These are phyloP conservation scores for Neotropicomus parvogracilis DNA, from an alignment of 1,284 basidiomycete species.

Conservation along the genomic window DNA sequence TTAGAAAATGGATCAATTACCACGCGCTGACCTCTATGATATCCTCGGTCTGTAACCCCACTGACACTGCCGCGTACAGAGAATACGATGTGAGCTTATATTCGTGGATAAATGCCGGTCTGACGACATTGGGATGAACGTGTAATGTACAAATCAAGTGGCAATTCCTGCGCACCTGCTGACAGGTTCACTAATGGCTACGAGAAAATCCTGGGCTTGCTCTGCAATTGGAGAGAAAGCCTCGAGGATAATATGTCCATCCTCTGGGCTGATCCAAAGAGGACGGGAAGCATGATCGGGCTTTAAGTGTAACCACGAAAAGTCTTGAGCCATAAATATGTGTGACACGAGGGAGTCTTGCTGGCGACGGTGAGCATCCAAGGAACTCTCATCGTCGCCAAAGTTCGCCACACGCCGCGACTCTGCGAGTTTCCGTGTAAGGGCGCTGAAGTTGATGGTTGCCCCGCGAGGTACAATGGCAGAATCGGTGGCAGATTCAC, in stretches of 20 bases:
- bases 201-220: constrained; percentile 97
- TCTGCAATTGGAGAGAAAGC: constrained; percentile 96
- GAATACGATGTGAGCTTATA: constrained; percentile 99
- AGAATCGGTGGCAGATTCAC: constrained; percentile 50
- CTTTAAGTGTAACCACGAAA: constrained; percentile 82
- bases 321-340: constrained; percentile 80
- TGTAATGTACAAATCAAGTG: constrained; percentile 28
- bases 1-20: constrained; percentile 18
- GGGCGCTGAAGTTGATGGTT: constrained; percentile 77
- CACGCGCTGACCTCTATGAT: constrained; percentile 86
- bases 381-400: constrained; percentile 41
- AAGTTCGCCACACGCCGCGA: constrained; percentile 44
- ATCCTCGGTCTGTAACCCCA: constrained; percentile 95
- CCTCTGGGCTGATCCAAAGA: constrained; percentile 92
- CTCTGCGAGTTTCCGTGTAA: constrained; percentile 71
- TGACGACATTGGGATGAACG: constrained; percentile 37
- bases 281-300: constrained; percentile 87
- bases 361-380: constrained; percentile 60
- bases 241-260: constrained; percentile 93
- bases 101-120: constrained; percentile 97
- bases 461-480: constrained; percentile 62
- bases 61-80: constrained; percentile 96
- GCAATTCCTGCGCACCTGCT: constrained; percentile 71
- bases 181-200: constrained; percentile 98
- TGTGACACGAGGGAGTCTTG: constrained; percentile 73